Conservation (phyloP, 208 protist genomes). For the Endotrypanum monterogeii region DNA sequence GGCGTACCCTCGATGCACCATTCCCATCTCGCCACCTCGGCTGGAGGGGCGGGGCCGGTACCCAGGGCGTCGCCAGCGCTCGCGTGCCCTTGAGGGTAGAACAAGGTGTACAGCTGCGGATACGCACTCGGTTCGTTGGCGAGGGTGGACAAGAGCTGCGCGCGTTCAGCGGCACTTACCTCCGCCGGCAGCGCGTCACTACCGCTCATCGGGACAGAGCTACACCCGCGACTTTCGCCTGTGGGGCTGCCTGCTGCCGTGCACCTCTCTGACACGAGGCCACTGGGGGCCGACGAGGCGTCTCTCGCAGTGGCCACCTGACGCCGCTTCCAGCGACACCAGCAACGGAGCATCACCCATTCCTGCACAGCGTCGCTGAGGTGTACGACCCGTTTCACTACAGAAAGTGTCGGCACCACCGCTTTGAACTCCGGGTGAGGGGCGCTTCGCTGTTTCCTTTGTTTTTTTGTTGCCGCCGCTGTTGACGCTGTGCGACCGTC, state of each 20-base stretch:
- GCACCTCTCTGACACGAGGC: not conserved
- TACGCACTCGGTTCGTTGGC: constrained; percentile 9
- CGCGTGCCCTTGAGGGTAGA: constrained; percentile 13
- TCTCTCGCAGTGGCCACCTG: not conserved
- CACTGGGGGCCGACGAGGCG: not conserved
- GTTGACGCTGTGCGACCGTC: not conserved
- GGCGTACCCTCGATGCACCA: not conserved
- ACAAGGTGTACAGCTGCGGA: constrained; percentile 34
- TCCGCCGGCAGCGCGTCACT: constrained; percentile 7
- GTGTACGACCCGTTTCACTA: constrained; percentile 2
- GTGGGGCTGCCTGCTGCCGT: not conserved
- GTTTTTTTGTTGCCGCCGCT: not conserved
- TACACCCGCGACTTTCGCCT: not conserved
- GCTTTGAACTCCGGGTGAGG: not conserved
- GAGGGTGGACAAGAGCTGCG: constrained; percentile 20
- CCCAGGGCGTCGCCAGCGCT: not conserved
- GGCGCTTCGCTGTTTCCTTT: not conserved
- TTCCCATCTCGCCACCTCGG: not conserved
- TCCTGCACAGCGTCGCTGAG: constrained; percentile 10
- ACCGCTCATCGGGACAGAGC: not conserved
- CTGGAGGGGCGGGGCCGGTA: not conserved
- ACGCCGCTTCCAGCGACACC: constrained; percentile 11
- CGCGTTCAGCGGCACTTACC: constrained; percentile 20
- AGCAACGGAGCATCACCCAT: constrained; percentile 16
- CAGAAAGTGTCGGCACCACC: not conserved